Percentiles rank a stretch among this genome's conserved stretches.
phyloP scores from a whole-genome alignment of 2,329 filamentous ascomycete species.

The Pseudogymnoascus verrucosus region DNA sequence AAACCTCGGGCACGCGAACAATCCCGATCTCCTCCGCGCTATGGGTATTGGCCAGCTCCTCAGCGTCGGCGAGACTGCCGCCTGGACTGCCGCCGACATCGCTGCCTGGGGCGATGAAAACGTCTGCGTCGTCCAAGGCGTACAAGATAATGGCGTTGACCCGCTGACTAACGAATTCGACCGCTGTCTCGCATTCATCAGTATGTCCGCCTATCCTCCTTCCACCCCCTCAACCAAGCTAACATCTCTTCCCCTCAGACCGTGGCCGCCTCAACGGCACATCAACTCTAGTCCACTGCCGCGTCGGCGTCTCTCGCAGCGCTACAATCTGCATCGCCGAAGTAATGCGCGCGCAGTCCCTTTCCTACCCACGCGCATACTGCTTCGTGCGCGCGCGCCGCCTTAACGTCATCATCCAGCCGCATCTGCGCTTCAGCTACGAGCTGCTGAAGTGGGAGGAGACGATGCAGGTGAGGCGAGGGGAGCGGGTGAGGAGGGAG shows the following conservation, averaged over 20 bases:
- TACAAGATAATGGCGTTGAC: constrained; percentile 97
- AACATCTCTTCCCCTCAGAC: constrained; percentile 43
- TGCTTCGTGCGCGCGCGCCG: constrained; percentile 90
- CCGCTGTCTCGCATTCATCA: constrained; percentile 82
- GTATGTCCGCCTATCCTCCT: constrained; percentile 45
- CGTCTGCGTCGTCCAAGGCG: constrained; percentile 69
- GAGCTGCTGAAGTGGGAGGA: constrained; percentile 97
- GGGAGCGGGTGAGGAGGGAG: constrained; percentile 57
- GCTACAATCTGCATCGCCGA: constrained; percentile 99
- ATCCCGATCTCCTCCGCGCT: constrained; percentile 69
- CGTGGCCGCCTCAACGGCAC: constrained; percentile 67
- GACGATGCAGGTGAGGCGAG: constrained; percentile 47
- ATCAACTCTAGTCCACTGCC: constrained; percentile 90
- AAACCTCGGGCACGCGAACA: constrained; percentile 89
- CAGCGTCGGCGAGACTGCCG: constrained; percentile 82
- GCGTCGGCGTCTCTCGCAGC: constrained; percentile 89
- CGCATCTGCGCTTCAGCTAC: constrained; percentile 88
- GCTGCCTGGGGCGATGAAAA: constrained; percentile 71
- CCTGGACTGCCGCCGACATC: constrained; percentile 66
- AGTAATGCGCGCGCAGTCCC: constrained; percentile 73
- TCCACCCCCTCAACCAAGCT: constrained; percentile 12
- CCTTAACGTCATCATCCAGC: constrained; percentile 96
- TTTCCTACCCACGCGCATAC: constrained; percentile 88
- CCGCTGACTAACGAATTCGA: constrained; percentile 79
- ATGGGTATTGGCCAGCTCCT: constrained; percentile 82